Evolutionary conservation across 306 rosid genomes (phyloP), one percentile per base, ranked within the genome.

Genomic region (Phaseolus lunatus): DNA sequence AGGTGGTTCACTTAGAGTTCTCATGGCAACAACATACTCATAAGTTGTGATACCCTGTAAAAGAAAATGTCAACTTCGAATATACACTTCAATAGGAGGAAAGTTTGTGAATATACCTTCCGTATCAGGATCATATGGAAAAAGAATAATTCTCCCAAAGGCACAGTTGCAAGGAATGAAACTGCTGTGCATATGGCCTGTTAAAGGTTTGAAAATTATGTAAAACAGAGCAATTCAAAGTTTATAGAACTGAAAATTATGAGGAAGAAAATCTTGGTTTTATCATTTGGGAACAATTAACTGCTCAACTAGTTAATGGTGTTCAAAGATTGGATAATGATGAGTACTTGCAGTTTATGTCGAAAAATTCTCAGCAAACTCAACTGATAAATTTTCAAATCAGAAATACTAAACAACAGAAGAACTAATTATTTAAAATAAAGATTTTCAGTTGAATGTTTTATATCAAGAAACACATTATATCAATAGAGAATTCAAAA

Each of bases 11-110:
- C 92, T 87, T 75, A 84, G 86, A 48, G 96, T 86, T 88, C 96
- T 88, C 93, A 92, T 92, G 77, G 97, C 92, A 81, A 92, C 87
- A 0, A 92, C 96, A 80, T 92, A 90, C 83, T 92, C 97, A 7
- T 92, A 92, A 37, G 97, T 90, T 57, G 97, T 90, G 71, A 92
- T 92, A 69, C 97, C 97, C 97, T 90, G 85, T 35, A 37, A 65
- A 66, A 62, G 62, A 59, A 78, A 73, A 78, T 62, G 44, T 37
- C 39, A 63, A 47, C 81, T 85, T 29, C 75, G 70, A 81, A 82
- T 18, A 70, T 64, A 69, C 43, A 41, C 48, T 47, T 39, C 14
- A 78, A 39, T 12, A 44, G 45, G 63, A 57, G 49, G 47, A 63
- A 56, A 47, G 79, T 47, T 81, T 31, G 18, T 26, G 78, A 76